Evolutionary conservation across 2,329 filamentous ascomycete species (phyloP), one percentile per base, ranked within the genome.

Genomic region (Penicillium sp.): DNA sequence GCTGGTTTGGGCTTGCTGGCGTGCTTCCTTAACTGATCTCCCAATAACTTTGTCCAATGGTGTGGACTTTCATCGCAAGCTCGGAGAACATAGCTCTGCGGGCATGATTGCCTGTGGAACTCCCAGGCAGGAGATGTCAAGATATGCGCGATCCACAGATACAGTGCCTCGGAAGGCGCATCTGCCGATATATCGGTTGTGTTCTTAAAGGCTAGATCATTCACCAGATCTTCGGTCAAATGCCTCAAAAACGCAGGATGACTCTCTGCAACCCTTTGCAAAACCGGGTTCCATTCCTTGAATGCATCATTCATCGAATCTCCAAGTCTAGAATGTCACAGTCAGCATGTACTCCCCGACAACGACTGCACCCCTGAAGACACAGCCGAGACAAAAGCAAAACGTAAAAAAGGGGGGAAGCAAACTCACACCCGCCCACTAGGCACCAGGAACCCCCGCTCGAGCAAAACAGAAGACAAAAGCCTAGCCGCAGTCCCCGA

Each of bases 111-210:
- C 29, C 62, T 58, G 31, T 62, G 53, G 28, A 55, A 55, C 10
- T 57, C 57, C 72, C 72, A 76, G 2, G 61, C 58, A 3, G 62
- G 44, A 10, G 69, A 69, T 5, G 62, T 62, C 24, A 77, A 56
- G 9, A 80, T 64, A 57, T 78, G 75, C 8, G 70, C 56, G 24
- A 77, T 56, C 78, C 78, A 81, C 31, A 70, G 61, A 53, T 68
- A 74, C 29, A 75, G 46, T 2, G 68, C 74, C 61, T 79, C 74
- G 32, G 61, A 61, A 6, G 60, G 55, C 0, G 68, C 60, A 52
- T 71, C 61, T 24, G 54, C 40, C 26, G 64, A 57, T 29, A 52
- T 24, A 50, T 61, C 48, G 37, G 54, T 34, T 31, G 48, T 32
- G 4, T 44, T 48, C 28, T 57, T 48, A 40, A 62, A 61, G 2